Base-by-base conservation (phyloP, 1,139 yeast species). In the Groenewaldozyma sp. region DNA sequence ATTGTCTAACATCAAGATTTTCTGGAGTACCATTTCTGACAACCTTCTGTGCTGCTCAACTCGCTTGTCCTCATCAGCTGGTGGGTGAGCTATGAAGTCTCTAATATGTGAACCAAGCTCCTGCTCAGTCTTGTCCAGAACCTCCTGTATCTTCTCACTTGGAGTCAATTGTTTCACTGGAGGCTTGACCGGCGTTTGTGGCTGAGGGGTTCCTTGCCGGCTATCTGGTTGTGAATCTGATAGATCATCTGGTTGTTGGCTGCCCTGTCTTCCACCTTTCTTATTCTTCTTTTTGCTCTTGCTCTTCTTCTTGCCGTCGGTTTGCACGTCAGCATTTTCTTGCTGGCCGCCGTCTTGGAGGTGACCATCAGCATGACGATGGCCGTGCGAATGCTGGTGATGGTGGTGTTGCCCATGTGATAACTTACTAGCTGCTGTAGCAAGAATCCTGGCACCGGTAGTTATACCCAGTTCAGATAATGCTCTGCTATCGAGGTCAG, bases 1-100 rank as follows among this genome's bases (percentile, higher is more conserved):
- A 35, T 60, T 63, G 47, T 65, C 70, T 26, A 65, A 54, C 35
- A 55, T 42, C 38, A 65, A 59, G 51, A 64, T 58, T 41, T 59
- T 59, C 42, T 64, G 70, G 24, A 65, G 52, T 26, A 65, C 56
- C 35, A 58, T 42, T 49, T 65, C 70, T 9, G 60, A 51, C 18
- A 65, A 50, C 17, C 60, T 45, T 24, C 64, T 56, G 45, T 64
- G 64, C 43, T 58, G 56, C 13, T 60, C 63, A 14, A 52, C 57
- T 18, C 55, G 48, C 21, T 45, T 53, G 16, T 44, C 49, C 17
- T 44, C 45, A 32, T 48, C 51, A 2, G 45, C 41, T 1, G 64
- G 63, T 3, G 64, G 57, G 24, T 42, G 26, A 6, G 37, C 41
- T n/a, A 46, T 50, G 41, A 59, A 64, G 35, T 41, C 45, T 19